Evolutionary conservation across 164 flowering plant species (phyloP).

Genomic region (Amborella trichopoda): DNA sequence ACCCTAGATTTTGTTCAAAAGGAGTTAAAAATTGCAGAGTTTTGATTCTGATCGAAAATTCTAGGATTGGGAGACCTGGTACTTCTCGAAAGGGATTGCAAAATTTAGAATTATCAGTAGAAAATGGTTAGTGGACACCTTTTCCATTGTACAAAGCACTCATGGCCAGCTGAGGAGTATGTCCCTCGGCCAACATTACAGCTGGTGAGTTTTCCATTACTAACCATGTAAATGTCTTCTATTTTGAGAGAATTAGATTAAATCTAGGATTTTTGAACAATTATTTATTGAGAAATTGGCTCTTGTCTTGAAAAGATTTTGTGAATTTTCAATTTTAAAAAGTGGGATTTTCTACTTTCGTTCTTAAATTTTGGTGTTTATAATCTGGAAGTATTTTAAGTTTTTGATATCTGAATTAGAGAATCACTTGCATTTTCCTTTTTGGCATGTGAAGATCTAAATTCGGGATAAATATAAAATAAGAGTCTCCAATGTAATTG

Average conservation of each 20-base stretch:
- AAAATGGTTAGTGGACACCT: constrained; percentile 61
- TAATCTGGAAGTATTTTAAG: neutral
- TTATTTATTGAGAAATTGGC: neutral
- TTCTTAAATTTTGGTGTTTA: neutral
- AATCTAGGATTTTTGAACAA: neutral
- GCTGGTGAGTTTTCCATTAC: constrained; percentile 33
- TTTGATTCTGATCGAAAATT: no score
- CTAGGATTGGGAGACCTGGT: no score
- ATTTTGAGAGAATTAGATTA: neutral
- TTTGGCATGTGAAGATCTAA: no score
- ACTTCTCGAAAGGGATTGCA: no score
- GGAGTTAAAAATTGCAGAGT: no score
- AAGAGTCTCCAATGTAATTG: no score
- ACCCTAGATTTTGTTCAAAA: no score
- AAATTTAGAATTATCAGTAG: no score
- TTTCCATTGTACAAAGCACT: constrained; percentile 56
- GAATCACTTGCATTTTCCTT: no score
- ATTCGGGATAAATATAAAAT: no score
- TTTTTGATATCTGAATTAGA: no score
- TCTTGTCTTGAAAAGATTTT: neutral
- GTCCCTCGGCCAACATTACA: constrained; percentile 52
- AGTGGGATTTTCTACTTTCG: neutral
- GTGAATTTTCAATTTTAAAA: neutral
- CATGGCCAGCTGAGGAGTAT: constrained; percentile 91
- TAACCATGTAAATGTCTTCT: neutral